Conservation (phyloP, 805 yeast species). For the Saccharomycopsis malanga region DNA sequence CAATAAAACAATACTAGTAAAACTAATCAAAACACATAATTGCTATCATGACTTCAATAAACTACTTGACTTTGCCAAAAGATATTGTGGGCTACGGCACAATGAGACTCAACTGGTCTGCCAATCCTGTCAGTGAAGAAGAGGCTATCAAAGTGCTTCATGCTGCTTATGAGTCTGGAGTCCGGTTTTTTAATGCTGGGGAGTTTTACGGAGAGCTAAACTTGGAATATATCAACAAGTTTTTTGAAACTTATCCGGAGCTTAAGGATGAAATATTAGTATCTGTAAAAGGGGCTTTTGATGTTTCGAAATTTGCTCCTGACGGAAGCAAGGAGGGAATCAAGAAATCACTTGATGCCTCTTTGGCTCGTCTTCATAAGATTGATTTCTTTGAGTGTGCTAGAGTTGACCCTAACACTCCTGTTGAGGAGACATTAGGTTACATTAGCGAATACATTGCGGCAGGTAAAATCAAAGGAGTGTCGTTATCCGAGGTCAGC, state of each 20-base stretch:
- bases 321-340: constrained; percentile 44
- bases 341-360: constrained; percentile 39
- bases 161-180: constrained; percentile 39
- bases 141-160: constrained; percentile 49
- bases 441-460: constrained; percentile 53
- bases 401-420: constrained; percentile 51
- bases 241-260: constrained; percentile 52
- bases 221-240: constrained; percentile 48
- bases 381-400: constrained; percentile 65
- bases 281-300: constrained; percentile 61
- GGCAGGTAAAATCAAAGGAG: constrained; percentile 58
- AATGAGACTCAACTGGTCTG: constrained; percentile 74
- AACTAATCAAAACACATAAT: too few relatives aligned
- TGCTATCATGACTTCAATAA: background rate
- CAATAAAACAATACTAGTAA: too few relatives aligned
- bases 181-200: constrained; percentile 60
- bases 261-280: constrained; percentile 48
- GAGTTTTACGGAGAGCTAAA: constrained; percentile 70
- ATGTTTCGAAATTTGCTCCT: constrained; percentile 36
- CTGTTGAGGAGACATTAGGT: constrained; percentile 52
- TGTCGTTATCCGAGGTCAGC: constrained; percentile 69
- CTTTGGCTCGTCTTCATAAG: constrained; percentile 33
- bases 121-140: constrained; percentile 46
- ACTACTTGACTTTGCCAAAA: constrained; percentile 5
- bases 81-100: constrained; percentile 56